Evolutionary conservation across 768 basidiomycete species (phyloP).

Genomic region (Xerocomus spinulosus): DNA sequence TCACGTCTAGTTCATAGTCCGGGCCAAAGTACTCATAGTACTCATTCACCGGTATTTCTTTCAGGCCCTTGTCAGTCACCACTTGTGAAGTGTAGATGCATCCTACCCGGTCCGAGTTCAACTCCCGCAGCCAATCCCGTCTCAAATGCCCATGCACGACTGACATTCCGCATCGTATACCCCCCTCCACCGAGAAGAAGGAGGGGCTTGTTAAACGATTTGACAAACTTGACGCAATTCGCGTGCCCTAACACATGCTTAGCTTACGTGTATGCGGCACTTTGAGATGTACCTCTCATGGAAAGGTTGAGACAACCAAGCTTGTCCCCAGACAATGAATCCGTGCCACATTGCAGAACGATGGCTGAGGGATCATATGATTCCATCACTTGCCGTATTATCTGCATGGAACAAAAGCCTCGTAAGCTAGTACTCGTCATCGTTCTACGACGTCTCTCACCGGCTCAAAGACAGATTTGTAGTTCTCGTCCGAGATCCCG

Average conservation of each 20-base stretch:
- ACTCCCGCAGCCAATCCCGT: conserved; percentile 98
- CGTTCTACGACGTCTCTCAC: conserved; percentile 42
- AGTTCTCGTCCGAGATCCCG: conserved; percentile 92
- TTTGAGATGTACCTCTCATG: conserved; percentile 64
- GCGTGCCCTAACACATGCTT: conserved; percentile 67
- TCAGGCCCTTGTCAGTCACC: conserved; percentile 3
- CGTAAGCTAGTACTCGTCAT: neutral
- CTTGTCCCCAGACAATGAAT: conserved; percentile 94
- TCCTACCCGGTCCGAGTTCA: conserved; percentile 76
- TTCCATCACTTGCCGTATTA: conserved; percentile 91
- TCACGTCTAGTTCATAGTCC: conserved; percentile 93
- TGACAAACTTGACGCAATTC: conserved; percentile 95
- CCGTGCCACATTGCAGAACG: conserved; percentile 95
- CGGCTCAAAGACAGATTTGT: conserved; percentile 92
- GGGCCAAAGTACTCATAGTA: conserved; percentile 99
- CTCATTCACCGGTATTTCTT: conserved; percentile 98
- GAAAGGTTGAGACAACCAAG: conserved; percentile 94
- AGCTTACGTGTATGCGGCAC: neutral
- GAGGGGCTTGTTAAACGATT: conserved; percentile 93
- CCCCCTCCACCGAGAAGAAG: conserved; percentile 94
- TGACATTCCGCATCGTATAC: conserved; percentile 97
- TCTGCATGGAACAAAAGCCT: conserved; percentile 42
- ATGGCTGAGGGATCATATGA: conserved; percentile 92
- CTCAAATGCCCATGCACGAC: conserved; percentile 96
- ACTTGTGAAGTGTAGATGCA: neutral